Evolutionary conservation across 192 early-diverging fungal genomes (phyloP).

Genomic region (Backusella tarrabulga): DNA sequence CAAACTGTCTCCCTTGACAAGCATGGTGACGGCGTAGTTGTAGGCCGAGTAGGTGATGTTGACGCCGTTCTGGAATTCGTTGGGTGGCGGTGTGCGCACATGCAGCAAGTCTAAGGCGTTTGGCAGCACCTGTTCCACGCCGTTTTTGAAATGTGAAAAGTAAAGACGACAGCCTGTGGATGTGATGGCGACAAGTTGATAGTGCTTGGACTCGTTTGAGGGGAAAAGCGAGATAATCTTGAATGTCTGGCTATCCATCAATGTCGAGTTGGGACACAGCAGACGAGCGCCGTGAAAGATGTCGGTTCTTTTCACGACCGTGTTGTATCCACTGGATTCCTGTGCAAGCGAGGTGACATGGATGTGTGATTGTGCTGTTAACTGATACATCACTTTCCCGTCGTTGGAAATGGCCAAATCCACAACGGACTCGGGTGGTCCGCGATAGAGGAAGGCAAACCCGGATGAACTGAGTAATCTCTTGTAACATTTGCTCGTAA

Average conservation of each 20-base stretch:
- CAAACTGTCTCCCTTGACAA: constrained; percentile 49
- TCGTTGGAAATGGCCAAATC: constrained; percentile 67
- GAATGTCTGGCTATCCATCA: constrained; percentile 32
- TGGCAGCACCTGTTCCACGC: constrained; percentile 34
- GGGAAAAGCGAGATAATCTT: constrained; percentile 76
- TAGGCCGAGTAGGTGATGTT: constrained; percentile 49
- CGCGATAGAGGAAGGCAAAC: neutral
- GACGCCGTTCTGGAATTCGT: constrained; percentile 11
- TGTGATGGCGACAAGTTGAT: constrained; percentile 80
- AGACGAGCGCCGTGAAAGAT: constrained; percentile 27
- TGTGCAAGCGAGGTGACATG: constrained; percentile 63
- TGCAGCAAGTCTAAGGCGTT: constrained; percentile 61
- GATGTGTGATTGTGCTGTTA: constrained; percentile 66
- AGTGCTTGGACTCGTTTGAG: constrained; percentile 62
- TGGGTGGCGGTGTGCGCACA: constrained; percentile 67
- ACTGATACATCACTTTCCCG: constrained; percentile 75
- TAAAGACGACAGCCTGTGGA: constrained; percentile 76
- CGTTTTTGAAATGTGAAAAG: constrained; percentile 51
- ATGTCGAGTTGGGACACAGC: neutral
- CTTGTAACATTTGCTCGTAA: constrained; percentile 74
- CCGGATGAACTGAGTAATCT: constrained; percentile 18
- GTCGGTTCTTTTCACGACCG: constrained; percentile 14
- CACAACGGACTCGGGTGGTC: constrained; percentile 47
- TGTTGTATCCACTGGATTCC: constrained; percentile 54
- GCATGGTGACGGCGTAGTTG: constrained; percentile 53